Percentiles rank a stretch among this genome's conserved stretches.
These are phyloP conservation scores for Pisolithus microcarpus DNA, from an alignment of 768 basidiomycete species.

Conservation along the genomic window DNA sequence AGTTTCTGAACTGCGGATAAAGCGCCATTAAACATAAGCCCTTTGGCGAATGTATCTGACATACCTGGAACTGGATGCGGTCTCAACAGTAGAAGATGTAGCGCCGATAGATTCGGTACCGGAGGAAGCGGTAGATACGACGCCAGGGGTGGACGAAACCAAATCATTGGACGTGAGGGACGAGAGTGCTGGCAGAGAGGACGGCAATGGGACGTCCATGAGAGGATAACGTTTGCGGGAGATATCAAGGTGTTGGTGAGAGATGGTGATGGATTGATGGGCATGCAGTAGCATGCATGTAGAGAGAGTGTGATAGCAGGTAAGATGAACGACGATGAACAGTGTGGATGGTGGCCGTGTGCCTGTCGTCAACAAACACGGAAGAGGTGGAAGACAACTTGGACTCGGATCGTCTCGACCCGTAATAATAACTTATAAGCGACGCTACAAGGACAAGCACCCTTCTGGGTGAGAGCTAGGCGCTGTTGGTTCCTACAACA, in stretches of 20 bases:
- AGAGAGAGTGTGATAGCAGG: constrained; percentile 8
- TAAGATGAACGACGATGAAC: constrained; percentile 6
- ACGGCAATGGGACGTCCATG: not conserved
- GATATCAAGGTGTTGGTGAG: constrained; percentile 11
- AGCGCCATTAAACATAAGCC: constrained; percentile 1
- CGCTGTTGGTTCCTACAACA: not conserved
- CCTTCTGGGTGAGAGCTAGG: constrained; percentile 9
- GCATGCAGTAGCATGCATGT: constrained; percentile 26
- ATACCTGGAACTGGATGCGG: constrained; percentile 7
- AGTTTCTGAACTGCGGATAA: constrained; percentile 1
- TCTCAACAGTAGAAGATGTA: not conserved
- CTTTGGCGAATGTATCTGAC: not conserved
- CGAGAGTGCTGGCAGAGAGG: not conserved
- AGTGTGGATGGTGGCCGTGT: not conserved
- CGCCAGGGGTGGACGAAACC: not conserved
- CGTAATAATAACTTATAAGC: not conserved
- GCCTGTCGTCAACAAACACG: not conserved
- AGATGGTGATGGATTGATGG: constrained; percentile 14
- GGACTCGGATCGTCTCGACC: too few relatives aligned
- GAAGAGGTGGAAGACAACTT: constrained; percentile 1
- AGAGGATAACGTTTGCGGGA: constrained; percentile 8
- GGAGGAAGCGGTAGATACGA: constrained; percentile 4
- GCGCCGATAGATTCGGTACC: not conserved
- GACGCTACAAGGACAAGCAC: constrained; percentile 1
- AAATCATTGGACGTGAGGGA: not conserved